phyloP scores from a whole-genome alignment of 169 alveolate genomes.

The Plasmodium vinckei region DNA sequence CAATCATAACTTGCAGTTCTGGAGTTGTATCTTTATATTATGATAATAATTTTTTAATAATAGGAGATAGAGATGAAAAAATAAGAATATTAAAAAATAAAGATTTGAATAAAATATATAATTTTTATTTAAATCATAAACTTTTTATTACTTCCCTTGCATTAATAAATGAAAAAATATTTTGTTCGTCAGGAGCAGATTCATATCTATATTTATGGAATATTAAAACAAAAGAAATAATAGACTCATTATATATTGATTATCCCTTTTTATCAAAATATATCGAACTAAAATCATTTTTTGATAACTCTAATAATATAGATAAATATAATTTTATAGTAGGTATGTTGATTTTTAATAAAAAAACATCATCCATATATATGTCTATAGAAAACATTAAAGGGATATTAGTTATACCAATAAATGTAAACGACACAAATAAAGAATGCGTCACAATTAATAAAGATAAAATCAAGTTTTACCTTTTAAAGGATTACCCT shows the following conservation, averaged over 20 bases:
- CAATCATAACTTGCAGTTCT: constrained; percentile 48
- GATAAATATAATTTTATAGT: constrained; percentile 54
- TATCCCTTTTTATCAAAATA: constrained; percentile 26
- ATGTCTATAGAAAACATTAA: constrained; percentile 48
- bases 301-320: constrained; percentile 8
- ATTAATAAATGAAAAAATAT: constrained; percentile 20
- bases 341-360: constrained; percentile 33
- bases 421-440: neutral
- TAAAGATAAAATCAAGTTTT: constrained; percentile 40
- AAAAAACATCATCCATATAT: constrained; percentile 10
- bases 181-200: constrained; percentile 66
- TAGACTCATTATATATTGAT: constrained; percentile 44
- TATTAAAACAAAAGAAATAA: constrained; percentile 47
- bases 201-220: constrained; percentile 53
- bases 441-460: neutral
- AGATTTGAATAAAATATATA: constrained; percentile 41
- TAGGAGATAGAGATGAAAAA: constrained; percentile 75
- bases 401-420: constrained; percentile 46
- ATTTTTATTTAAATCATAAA: constrained; percentile 68
- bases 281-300: neutral
- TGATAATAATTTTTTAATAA: constrained; percentile 55
- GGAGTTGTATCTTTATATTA: constrained; percentile 42
- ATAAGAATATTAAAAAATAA: constrained; percentile 68
- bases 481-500: constrained; percentile 7
- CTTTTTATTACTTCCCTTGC: constrained; percentile 57